Conservation (phyloP, 805 yeast species). For the Starmerella kuoi region DNA sequence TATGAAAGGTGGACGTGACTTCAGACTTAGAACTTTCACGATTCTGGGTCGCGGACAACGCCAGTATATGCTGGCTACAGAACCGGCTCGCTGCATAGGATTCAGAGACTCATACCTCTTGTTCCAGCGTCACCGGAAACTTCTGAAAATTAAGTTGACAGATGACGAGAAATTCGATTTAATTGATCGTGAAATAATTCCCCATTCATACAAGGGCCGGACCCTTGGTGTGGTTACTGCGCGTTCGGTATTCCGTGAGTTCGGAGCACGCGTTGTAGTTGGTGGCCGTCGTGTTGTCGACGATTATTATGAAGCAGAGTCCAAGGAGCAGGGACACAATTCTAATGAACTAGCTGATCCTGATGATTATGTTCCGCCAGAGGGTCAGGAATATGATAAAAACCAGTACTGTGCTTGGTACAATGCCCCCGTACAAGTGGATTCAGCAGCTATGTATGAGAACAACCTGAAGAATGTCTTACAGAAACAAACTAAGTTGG, state of each 20-base stretch:
- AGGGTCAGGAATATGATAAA: conserved; percentile 35
- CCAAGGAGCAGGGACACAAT: conserved; percentile 44
- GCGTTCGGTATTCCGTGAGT: conserved; percentile 74
- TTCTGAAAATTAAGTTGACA: conserved; percentile 60
- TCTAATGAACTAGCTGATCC: conserved; percentile 66
- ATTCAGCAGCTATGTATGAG: conserved; percentile 22
- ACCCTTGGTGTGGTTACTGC: conserved; percentile 86
- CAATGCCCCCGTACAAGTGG: conserved; percentile 36
- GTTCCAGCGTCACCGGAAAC: conserved; percentile 70
- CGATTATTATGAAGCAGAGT: conserved; percentile 70
- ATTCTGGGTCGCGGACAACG: conserved; percentile 49
- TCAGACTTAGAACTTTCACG: conserved; percentile 40
- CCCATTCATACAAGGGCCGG: conserved; percentile 83
- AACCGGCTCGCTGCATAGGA: conserved; percentile 91
- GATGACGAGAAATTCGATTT: conserved; percentile 74
- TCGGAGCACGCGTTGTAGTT: conserved; percentile 72
- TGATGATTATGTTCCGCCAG: conserved; percentile 36
- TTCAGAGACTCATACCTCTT: conserved; percentile 82
- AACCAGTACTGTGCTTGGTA: conserved; percentile 46
- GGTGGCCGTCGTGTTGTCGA: conserved; percentile 73
- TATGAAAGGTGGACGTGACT: conserved; percentile 60
- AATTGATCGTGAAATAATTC: conserved; percentile 67
- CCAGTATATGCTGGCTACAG: conserved; percentile 83
- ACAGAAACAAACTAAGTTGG: conserved; percentile 9
- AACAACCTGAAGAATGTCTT: conserved; percentile 27